Base-by-base conservation (phyloP, 2,329 filamentous ascomycete genomes). In the Pseudogymnoascus sp. region DNA sequence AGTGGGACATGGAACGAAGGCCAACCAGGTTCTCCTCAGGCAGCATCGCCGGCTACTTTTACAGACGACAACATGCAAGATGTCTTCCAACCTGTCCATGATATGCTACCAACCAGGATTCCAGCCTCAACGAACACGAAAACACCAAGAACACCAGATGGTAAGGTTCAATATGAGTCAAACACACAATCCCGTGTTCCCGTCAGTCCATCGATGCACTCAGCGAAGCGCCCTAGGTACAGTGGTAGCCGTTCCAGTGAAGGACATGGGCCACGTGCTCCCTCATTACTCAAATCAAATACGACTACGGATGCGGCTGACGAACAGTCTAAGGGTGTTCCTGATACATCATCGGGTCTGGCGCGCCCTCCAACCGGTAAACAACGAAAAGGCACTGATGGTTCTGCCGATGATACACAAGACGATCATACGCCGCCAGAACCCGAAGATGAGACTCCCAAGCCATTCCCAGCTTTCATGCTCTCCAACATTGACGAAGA, bases 1-100 rank as follows among this genome's bases (percentile, higher is more conserved):
- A 81, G 77, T 15, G 82, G 81, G 4, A 85, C 81, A 6, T 87
- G 83, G 83, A 87, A 87, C 63, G 82, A 87, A 69, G 85, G 83
- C 2, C 84, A 87, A 65, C 81, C 83, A 0, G 82, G 86, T 65
- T 86, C 84, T 5, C 84, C 83, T 7, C 69, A 70, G 44, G 59
- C 61, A 59, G 19, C 23, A 40, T 72, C 70, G 42, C 68, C 70
- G 56, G 17, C 26, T 10, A n/a, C 15, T 19, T 40, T 38, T 42
- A n/a, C 50, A 33, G 29, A 56, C 2, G 50, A 56, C 17, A 56
- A 3, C 10, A 21, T 56, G 50, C 50, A 56, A 33, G 50, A 33
- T 21, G 17, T 56, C 17, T 7, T 33, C 10, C 29, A 56, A 56
- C 3, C 50, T 13, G 50, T 33, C n/a, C 29, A 33, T 13, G 50